Conservation (phyloP, 78 protist genomes). For the Blattamonas nauphoetae region DNA sequence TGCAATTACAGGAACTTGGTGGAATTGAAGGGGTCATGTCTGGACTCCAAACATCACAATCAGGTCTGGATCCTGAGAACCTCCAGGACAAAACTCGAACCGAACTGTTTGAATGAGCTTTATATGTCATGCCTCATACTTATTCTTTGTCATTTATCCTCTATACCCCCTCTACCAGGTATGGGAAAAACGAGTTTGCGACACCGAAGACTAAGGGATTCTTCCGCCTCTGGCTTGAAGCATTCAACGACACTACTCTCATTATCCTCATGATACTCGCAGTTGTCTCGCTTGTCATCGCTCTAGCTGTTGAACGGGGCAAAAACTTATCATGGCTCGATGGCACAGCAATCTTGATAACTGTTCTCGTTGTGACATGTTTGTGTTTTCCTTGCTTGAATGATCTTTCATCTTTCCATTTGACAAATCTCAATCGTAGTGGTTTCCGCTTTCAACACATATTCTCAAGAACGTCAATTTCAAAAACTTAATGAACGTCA, state of each 20-base stretch:
- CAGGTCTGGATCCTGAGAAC: neutral
- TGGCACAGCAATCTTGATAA: conserved; percentile 42
- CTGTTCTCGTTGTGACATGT: conserved; percentile 36
- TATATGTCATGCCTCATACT: neutral
- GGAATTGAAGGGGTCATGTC: neutral
- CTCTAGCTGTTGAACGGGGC: neutral
- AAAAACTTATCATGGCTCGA: conserved; percentile 38
- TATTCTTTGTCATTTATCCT: no score
- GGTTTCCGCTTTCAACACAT: neutral
- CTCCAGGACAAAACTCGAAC: neutral
- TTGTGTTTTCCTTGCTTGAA: neutral
- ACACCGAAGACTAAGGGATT: neutral
- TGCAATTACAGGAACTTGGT: neutral
- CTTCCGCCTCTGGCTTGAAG: neutral
- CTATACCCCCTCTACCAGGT: neutral
- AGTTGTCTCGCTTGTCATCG: conserved; percentile 8
- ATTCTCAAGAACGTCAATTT: neutral
- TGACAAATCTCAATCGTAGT: neutral
- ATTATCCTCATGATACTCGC: conserved; percentile 2
- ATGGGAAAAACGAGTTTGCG: neutral
- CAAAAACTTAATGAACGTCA: neutral
- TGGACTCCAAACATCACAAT: neutral
- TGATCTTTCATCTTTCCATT: neutral
- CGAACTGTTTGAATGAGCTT: neutral
- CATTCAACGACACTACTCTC: conserved; percentile 5